Base-by-base conservation (phyloP, 139 green algal genomes). In the Chlamydomonas urium region DNA sequence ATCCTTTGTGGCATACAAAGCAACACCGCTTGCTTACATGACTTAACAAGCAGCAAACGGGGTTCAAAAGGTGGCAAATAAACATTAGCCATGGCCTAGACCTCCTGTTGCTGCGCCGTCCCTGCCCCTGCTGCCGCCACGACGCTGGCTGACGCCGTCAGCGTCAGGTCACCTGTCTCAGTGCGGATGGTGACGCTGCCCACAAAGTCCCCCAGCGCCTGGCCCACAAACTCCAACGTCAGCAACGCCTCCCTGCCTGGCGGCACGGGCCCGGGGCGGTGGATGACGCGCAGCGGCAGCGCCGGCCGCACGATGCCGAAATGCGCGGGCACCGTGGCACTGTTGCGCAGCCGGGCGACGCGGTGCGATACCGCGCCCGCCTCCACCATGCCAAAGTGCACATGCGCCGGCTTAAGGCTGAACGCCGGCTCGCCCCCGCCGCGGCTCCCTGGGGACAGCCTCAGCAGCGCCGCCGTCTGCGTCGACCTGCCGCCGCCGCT, bases 351-450 rank as follows among this genome's bases (percentile, higher is more conserved):
- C 4, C 70, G 61, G 1, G 79, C 84, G 1, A 66, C 79, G 42
- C 75, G 66, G 60, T 87, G 82, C 35, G 57, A 60, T 14, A 86
- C 82, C 4, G 36, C 10, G 28, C 82, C 86, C 33, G 78, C 42
- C 21, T 61, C 29, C 17, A 90, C 79, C 2, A 36, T 47, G 4
- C 86, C 86, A 79, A 92, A 86, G 69, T 92, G 79, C 10, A 92
- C 48, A 70, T 90, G 86, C 2, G 38, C 66, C 0, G 86, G 86
- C 4, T 38, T 74, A 10, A 91, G 73, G 23, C 66, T 36, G 62
- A 91, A 83, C 73, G 88, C 81, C 37, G 57, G 53, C 17, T 47
- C 63, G 4, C 61, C 72, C 69, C 82, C 81, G 77, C 72, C 72
- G 5, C 48, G 38, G n/a, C n/a, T n/a, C n/a, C n/a, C n/a, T n/a